Evolutionary conservation across 2,329 filamentous ascomycete genomes (phyloP).

Genomic region (Diaporthe vexans): DNA sequence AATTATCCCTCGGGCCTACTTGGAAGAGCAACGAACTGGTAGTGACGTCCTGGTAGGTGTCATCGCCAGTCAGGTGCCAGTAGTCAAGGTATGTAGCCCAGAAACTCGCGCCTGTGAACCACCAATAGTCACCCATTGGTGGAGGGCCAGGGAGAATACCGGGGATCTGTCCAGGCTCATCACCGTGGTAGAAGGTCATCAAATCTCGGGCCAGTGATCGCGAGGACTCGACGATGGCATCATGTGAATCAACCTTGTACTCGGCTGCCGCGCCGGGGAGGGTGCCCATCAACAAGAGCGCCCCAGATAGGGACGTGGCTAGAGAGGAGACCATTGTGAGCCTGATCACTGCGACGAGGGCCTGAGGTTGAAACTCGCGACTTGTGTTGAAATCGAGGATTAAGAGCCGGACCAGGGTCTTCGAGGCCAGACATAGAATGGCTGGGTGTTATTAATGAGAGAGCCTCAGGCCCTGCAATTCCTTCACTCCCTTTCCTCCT

Average conservation of each 20-base stretch:
- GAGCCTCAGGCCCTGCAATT: not conserved
- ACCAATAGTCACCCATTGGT: conserved; percentile 55
- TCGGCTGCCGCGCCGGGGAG: conserved; percentile 1
- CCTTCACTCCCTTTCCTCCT: not conserved
- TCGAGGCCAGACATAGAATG: not conserved
- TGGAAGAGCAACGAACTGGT: conserved; percentile 60
- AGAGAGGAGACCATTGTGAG: conserved; percentile 3
- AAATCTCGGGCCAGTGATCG: conserved; percentile 42
- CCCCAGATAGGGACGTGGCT: not conserved
- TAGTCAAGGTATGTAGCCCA: conserved; percentile 65
- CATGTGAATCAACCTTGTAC: conserved; percentile 14
- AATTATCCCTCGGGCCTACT: conserved; percentile 54
- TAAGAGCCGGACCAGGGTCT: not conserved
- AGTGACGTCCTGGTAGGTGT: conserved; percentile 58
- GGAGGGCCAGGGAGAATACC: conserved; percentile 46
- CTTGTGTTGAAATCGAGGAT: not conserved
- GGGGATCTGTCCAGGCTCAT: conserved; percentile 43
- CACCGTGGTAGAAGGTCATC: conserved; percentile 46
- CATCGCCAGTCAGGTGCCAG: conserved; percentile 64
- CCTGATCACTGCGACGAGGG: not conserved
- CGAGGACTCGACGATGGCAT: conserved; percentile 16
- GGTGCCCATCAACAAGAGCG: not conserved
- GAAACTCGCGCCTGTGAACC: conserved; percentile 66
- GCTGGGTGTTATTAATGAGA: not conserved
- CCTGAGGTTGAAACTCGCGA: not conserved